These are phyloP conservation scores for Kingdonia uniflora DNA, from an alignment of 164 flowering plant genomes.

Conservation along the genomic window DNA sequence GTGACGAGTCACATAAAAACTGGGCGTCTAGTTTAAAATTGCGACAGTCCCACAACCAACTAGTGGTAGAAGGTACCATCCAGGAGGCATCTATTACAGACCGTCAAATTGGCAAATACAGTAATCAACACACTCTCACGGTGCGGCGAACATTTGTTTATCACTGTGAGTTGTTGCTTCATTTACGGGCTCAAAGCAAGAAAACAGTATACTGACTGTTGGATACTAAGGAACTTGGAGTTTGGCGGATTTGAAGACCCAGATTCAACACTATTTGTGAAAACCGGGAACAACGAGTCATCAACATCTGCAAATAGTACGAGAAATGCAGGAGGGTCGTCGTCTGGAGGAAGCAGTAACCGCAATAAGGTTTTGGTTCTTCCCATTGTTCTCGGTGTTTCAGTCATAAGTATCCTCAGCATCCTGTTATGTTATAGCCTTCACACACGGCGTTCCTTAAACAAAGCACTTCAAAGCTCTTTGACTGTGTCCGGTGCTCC, in stretches of 20 bases:
- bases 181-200: conserved; percentile 72
- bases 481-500: conserved; percentile 62
- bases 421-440: conserved; percentile 42
- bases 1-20: conserved; percentile 15
- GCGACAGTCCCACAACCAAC: conserved; percentile 40
- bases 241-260: conserved; percentile 82
- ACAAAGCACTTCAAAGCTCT: conserved; percentile 30
- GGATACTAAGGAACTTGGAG: conserved; percentile 66
- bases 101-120: conserved; percentile 59
- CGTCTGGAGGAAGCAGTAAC: conserved; percentile 11
- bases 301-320: conserved; percentile 1
- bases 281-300: conserved; percentile 35
- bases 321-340: conserved; percentile 12
- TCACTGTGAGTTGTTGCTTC: conserved; percentile 79
- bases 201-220: conserved; percentile 74
- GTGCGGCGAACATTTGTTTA: conserved; percentile 73
- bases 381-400: conserved; percentile 55
- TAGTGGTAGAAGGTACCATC: too few species aligned
- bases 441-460: conserved; percentile 28
- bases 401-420: conserved; percentile 35
- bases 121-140: conserved; percentile 33
- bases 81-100: conserved; percentile 64
- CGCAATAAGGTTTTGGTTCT: conserved; percentile 40
- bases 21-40: conserved; percentile 29
- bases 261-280: conserved; percentile 65